Evolutionary conservation across 768 basidiomycete genomes (phyloP), one percentile per base, ranked within the genome.

Genomic region (Boletus huronensis): DNA sequence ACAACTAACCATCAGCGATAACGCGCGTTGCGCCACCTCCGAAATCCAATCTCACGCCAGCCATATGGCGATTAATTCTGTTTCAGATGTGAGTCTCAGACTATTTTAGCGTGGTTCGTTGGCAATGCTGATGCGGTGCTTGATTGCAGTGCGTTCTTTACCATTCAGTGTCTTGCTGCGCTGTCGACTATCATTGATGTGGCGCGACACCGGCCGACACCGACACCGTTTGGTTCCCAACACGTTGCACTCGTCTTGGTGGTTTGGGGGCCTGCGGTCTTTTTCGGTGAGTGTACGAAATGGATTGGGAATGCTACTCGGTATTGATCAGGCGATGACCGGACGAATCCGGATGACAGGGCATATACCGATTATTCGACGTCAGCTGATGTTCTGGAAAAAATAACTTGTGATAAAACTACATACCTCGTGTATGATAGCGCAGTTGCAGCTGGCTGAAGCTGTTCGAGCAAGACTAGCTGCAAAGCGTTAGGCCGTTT

Each of bases 171-270:
- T 26, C 72, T 85, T 23, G 72, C 78, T 9, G 75, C 75, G 44
- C 71, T 83, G 51, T 76, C 79, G 6, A 79, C 81, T 2, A 59
- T 84, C 28, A 65, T 84, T 36, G 83, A 85, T 62, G 72, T 82
- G 36, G 73, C 64, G 29, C 70, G 34, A 48, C 65, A 66, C 42
- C 70, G 68, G 1, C 47, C 67, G 23, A 58, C 59, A 13, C 83
- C 85, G 2, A 68, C 77, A 14, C 70, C 84, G 5, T 79, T 88
- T 59, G 85, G 84, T 26, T 80, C 84, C 28, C 85, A 88, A 55
- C 82, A 88, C 64, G 63, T 88, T 51, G 81, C 82, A 36, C 64
- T 87, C 42, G 60, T 87, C 17, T 67, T 85, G 25, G 76, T 73
- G 9, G 82, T 76, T 10, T 87, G 84, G 85, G 81, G 76, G 6